Base-by-base conservation (phyloP, 768 basidiomycete species). In the Gloeophyllum trabeum region DNA sequence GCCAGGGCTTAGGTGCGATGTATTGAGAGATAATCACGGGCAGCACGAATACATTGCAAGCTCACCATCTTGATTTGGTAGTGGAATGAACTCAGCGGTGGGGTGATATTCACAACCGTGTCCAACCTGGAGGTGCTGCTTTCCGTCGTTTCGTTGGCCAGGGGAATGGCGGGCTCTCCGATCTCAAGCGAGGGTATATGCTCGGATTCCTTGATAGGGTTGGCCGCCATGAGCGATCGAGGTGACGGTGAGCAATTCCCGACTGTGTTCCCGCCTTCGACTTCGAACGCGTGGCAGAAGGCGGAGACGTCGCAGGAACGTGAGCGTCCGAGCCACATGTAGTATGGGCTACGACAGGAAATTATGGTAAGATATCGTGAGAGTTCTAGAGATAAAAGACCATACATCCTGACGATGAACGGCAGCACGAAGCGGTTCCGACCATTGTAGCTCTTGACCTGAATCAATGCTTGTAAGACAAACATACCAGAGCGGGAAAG, bases 291-390 rank as follows among this genome's bases (percentile, higher is more conserved):
- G 48, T 76, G 72, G 39, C 67, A 68, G 37, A 70, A 66, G 2
- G 62, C 63, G 1, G 78, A 66, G 13, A 76, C 72, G 45, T 81
- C 76, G 45, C 75, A 70, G 3, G 68, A 60, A 20, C 80, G 75
- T 6, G 80, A 73, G 39, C 79, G 75, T 25, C 81, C 82, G 23
- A 87, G 66, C 71, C 80, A 85, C 49, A 87, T 75, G 55, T 85
- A 86, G 61, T 81, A 81, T 0, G 78, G 76, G 22, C 73, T 78
- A 44, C 2, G 13, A 38, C 35, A 45, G 35, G 38, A 30, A 20
- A 14, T 52, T 14, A 35, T 6, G 25, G 39, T 40, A 23, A 40
- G 18, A 28, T 13, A 42, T 45, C 39, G 24, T 41, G 49, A 48
- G 45, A 59, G 41, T 26, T 16, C 10, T 32, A 32, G 28, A 16